Evolutionary conservation across 345 rosid genomes (phyloP).

Genomic region (Kernera saxatilis): DNA sequence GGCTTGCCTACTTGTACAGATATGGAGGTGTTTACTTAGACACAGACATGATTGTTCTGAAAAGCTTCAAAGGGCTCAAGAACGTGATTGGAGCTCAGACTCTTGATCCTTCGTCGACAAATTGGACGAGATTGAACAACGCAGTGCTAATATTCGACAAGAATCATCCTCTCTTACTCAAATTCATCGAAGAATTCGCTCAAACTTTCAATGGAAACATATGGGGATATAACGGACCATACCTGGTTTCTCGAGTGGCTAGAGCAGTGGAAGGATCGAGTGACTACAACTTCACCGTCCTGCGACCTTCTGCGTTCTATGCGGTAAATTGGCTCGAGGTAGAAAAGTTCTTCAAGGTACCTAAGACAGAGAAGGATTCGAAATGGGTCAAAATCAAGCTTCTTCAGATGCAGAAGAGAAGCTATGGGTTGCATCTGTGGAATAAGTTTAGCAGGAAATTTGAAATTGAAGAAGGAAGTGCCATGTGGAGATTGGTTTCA

Average conservation of each 20-base stretch:
- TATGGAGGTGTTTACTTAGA: conserved; percentile 82
- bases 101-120: conserved; percentile 30
- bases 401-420: conserved; percentile 38
- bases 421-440: conserved; percentile 67
- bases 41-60: conserved; percentile 62
- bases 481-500: conserved; percentile 33
- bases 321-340: conserved; percentile 62
- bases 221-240: conserved; percentile 90
- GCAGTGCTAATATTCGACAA: conserved; percentile 65
- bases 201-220: conserved; percentile 59
- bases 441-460: conserved; percentile 37
- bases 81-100: conserved; percentile 79
- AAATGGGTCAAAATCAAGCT: conserved; percentile 53
- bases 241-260: conserved; percentile 64
- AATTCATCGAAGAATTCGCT: conserved; percentile 68
- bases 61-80: conserved; percentile 39
- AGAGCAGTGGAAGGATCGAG: conserved; percentile 34
- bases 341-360: conserved; percentile 42
- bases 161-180: conserved; percentile 54
- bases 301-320: conserved; percentile 59
- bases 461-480: conserved; percentile 41
- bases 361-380: conserved; percentile 29
- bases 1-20: conserved; percentile 59
- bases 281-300: conserved; percentile 45
- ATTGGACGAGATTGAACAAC: conserved; percentile 71